Percentiles rank a stretch among this genome's conserved stretches.
Conservation (phyloP, 805 yeast species). For the Wickerhamiella azyma region DNA sequence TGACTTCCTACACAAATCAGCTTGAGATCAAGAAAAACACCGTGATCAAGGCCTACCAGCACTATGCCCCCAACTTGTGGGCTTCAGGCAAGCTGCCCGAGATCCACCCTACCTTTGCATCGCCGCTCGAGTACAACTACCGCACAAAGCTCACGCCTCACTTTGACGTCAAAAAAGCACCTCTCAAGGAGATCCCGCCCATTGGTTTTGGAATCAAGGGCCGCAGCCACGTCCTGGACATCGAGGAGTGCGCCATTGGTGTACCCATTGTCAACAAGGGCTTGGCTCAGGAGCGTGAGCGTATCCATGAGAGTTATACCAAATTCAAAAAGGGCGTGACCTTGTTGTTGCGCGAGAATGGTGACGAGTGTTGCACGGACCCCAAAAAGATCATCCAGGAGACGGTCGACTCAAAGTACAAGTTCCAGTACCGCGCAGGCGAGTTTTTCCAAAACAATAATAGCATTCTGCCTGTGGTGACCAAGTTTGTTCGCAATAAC, state of each 20-base stretch:
- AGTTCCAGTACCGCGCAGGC: conserved; percentile 83
- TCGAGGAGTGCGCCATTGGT: conserved; percentile 88
- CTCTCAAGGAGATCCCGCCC: conserved; percentile 40
- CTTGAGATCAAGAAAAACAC: conserved; percentile 58
- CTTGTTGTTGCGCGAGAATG: conserved; percentile 46
- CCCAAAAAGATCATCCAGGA: conserved; percentile 70
- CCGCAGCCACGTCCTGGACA: conserved; percentile 55
- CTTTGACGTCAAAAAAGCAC: conserved; percentile 48
- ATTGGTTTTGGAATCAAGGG: conserved; percentile 87
- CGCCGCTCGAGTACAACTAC: conserved; percentile 66
- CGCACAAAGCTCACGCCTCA: conserved; percentile 95
- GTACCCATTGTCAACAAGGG: conserved; percentile 68
- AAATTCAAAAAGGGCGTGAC: conserved; percentile 72
- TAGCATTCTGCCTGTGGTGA: conserved; percentile 72
- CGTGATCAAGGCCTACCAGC: conserved; percentile 67
- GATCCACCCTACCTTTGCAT: conserved; percentile 50
- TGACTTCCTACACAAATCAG: conserved; percentile 59
- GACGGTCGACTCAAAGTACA: conserved; percentile 39
- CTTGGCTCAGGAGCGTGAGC: conserved; percentile 49
- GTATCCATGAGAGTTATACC: conserved; percentile 36
- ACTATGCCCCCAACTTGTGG: conserved; percentile 38
- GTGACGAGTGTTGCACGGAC: conserved; percentile 58
- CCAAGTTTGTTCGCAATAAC: conserved; percentile 65
- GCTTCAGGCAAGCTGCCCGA: conserved; percentile 34
- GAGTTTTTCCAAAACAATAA: conserved; percentile 95